A percentile compares a stretch with the other conserved stretches of the same genome.
These are phyloP conservation scores for Phlebiopsis flavidoalba DNA, from an alignment of 768 basidiomycete genomes.

Conservation along the genomic window DNA sequence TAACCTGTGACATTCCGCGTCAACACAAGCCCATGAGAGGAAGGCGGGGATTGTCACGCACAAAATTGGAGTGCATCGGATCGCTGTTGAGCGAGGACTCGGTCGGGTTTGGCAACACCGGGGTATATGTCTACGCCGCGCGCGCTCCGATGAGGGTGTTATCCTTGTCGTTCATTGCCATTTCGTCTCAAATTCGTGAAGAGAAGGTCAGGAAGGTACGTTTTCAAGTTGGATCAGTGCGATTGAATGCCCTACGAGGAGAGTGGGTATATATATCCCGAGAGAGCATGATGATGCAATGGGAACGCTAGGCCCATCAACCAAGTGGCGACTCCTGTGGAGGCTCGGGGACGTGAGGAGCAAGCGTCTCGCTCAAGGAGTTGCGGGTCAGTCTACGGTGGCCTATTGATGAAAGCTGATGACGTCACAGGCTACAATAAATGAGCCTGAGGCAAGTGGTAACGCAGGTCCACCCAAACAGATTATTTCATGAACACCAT, in stretches of 20 bases:
- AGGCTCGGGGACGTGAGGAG: not conserved
- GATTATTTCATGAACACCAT: no score
- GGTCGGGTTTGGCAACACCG: conserved; percentile 42
- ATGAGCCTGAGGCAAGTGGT: not conserved
- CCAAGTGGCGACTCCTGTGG: not conserved
- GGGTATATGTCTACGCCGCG: conserved; percentile 35
- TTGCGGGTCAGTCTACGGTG: not conserved
- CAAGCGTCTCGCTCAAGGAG: not conserved
- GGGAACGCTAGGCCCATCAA: not conserved
- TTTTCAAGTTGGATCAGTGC: not conserved
- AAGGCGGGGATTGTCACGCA: conserved; percentile 21
- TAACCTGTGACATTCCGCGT: conserved; percentile 25
- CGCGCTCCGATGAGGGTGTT: conserved; percentile 20
- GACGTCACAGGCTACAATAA: not conserved
- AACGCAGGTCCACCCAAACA: no score
- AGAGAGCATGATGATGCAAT: conserved; percentile 2
- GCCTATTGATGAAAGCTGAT: not conserved
- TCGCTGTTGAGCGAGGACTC: conserved; percentile 29
- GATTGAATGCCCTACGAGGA: not conserved
- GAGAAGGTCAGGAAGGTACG: not conserved
- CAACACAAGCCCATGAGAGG: not conserved
- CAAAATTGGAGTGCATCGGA: conserved; percentile 38
- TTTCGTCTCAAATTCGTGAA: conserved; percentile 13
- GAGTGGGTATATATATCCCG: not conserved
- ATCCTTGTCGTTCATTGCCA: conserved; percentile 33